Conservation (phyloP, 768 basidiomycete species). For the Tubosaeta sp. region DNA sequence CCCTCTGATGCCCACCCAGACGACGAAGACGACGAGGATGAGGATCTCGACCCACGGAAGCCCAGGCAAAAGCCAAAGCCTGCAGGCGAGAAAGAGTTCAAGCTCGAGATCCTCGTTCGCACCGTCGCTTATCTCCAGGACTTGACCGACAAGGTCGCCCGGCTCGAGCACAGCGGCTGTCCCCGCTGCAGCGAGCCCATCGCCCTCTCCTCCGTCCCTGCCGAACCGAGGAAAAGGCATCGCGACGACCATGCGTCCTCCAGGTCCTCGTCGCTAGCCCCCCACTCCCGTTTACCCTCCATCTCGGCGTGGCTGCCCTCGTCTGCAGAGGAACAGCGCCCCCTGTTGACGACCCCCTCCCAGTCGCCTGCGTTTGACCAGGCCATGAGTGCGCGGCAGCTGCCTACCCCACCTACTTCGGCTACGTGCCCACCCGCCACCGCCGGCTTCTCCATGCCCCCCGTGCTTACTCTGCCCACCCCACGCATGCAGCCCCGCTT, state of each 20-base stretch:
- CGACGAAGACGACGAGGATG: conserved; percentile 34
- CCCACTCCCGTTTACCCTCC: conserved; percentile 50
- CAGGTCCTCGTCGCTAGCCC: conserved; percentile 2
- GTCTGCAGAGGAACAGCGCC: conserved; percentile 16
- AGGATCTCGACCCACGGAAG: conserved; percentile 27
- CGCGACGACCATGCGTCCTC: neutral
- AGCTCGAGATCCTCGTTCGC: conserved; percentile 82
- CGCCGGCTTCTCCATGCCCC: conserved; percentile 32
- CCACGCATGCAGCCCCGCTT: conserved; percentile 19
- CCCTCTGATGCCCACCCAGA: conserved; percentile 3
- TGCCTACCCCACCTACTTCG: conserved; percentile 57
- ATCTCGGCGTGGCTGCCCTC: conserved; percentile 67
- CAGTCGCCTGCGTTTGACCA: conserved; percentile 33
- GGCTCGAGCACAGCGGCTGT: conserved; percentile 35
- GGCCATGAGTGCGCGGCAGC: conserved; percentile 28
- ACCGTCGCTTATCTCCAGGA: conserved; percentile 78
- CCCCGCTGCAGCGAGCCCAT: conserved; percentile 22
- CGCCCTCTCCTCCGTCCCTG: conserved; percentile 3
- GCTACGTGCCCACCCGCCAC: conserved; percentile 45
- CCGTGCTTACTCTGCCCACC: conserved; percentile 32
- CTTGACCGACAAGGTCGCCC: conserved; percentile 51
- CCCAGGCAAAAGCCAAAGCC: conserved; percentile 28
- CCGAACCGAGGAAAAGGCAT: neutral
- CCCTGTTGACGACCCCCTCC: conserved; percentile 33
- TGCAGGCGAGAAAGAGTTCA: conserved; percentile 81